Percentiles rank a stretch among this genome's conserved stretches.
Conservation (phyloP, 371 early-diverging fungal genomes). For the Rhizopus stolonifer region DNA sequence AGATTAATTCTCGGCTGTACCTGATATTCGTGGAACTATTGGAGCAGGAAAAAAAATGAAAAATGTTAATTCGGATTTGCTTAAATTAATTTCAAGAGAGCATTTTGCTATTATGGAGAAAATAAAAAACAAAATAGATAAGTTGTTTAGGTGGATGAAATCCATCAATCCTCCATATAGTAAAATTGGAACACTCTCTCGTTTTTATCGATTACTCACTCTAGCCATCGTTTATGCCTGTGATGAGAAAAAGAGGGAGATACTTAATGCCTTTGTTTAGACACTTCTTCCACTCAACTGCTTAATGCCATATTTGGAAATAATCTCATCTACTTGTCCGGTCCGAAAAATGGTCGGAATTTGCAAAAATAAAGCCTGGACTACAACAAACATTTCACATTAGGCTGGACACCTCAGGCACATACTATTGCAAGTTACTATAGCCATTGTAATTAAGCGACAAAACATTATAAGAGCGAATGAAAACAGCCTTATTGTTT, state of each 20-base stretch:
- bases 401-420: no score
- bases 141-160: neutral
- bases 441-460: no score
- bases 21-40: conserved; percentile 2
- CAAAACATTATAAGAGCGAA: no score
- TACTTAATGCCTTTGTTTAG: neutral
- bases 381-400: no score
- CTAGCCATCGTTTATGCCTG: neutral
- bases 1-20: neutral
- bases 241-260: conserved; percentile 2
- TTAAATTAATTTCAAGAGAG: neutral
- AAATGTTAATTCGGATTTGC: neutral
- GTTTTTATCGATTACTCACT: neutral
- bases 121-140: neutral
- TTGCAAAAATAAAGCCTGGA: neutral
- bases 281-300: neutral
- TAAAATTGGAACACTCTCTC: neutral
- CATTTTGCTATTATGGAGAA: neutral
- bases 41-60: neutral
- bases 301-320: neutral
- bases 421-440: no score
- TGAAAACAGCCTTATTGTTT: no score
- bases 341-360: neutral
- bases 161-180: neutral
- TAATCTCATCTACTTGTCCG: neutral